Base-by-base conservation (phyloP, 345 rosid genomes). In the Euphorbia pulcherrima region DNA sequence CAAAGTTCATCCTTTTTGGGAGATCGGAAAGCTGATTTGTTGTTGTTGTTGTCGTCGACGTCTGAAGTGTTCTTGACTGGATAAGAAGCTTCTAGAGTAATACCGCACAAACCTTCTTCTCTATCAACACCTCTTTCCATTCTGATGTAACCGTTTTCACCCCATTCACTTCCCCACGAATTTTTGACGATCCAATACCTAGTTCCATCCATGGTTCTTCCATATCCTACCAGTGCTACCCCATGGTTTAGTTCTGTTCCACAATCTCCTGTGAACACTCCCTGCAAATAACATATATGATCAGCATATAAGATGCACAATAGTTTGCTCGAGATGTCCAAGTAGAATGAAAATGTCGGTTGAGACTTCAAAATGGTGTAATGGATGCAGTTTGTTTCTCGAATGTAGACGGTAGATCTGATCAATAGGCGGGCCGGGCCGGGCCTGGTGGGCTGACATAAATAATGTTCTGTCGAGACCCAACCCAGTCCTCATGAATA, bases 111-210 rank as follows among this genome's bases (percentile, higher is more conserved):
- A 1, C 88, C 88, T 40, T 79, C 88, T 8, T 80, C 26, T 1
- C 73, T 79, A 29, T 73, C 67, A 61, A 72, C 62, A n/a, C 62
- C 81, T 24, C 87, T 77, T 67, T 78, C 75, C 79, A 86, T 72
- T 68, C 84, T 83, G 24, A 86, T 73, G 66, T 72, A 88, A 41
- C 88, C 90, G 28, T 64, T 78, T 61, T 83, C 87, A 67, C 88
- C 87, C 87, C 91, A 84, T 16, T 80, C 82, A 8, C 68, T 48
- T 20, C 87, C 89, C 94, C 87, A 80, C 20, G 86, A 83, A 77
- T 83, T 86, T 77, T 81, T 86, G 67, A 82, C 88, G 14, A 73
- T 77, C 88, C 88, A 86, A 65, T 78, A 83, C 71, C 78, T 80
- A 0, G 65, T 54, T 35, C 85, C 90, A 11, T 79, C 70, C n/a